These are phyloP conservation scores for Raffaelea albimanens DNA, from an alignment of 2,329 filamentous ascomycete genomes.

Conservation along the genomic window DNA sequence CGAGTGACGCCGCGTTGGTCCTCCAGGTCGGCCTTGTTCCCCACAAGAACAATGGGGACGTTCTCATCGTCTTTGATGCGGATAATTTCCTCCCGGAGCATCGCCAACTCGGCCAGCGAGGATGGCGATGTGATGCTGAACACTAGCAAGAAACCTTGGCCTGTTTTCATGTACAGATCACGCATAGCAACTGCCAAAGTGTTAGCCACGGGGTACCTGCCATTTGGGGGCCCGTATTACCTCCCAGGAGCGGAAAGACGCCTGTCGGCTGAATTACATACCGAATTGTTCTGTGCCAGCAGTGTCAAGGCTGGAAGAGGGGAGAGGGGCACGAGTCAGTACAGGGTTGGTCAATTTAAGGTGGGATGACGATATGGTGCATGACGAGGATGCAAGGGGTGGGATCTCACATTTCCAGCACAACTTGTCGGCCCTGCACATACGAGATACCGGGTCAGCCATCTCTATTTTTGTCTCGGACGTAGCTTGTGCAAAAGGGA, in stretches of 20 bases:
- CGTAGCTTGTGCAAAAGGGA: too few relatives aligned
- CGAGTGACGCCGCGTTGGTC: constrained; percentile 73
- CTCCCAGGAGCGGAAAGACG: too few relatives aligned
- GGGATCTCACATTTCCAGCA: constrained; percentile 70
- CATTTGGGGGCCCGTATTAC: constrained; percentile 1
- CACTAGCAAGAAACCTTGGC: constrained; percentile 82
- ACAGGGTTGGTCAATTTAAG: background rate
- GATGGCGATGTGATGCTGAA: constrained; percentile 84
- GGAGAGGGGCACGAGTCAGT: background rate
- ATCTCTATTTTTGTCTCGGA: background rate
- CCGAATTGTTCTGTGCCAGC: constrained; percentile 90
- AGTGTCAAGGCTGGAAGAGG: constrained; percentile 60
- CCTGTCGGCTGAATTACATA: constrained; percentile 44
- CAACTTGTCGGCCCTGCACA: constrained; percentile 73
- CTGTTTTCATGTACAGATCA: constrained; percentile 88
- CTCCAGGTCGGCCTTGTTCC: constrained; percentile 85
- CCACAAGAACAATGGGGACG: constrained; percentile 80
- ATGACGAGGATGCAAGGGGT: constrained; percentile 1
- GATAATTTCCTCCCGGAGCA: constrained; percentile 79
- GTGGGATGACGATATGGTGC: constrained; percentile 13
- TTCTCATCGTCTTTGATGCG: constrained; percentile 84
- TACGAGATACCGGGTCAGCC: background rate
- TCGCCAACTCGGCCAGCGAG: constrained; percentile 72
- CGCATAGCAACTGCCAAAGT: constrained; percentile 49
- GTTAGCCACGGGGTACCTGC: too few relatives aligned